Evolutionary conservation across 495 filamentous ascomycete genomes (phyloP).

Genomic region (Aspergillus ostianus): DNA sequence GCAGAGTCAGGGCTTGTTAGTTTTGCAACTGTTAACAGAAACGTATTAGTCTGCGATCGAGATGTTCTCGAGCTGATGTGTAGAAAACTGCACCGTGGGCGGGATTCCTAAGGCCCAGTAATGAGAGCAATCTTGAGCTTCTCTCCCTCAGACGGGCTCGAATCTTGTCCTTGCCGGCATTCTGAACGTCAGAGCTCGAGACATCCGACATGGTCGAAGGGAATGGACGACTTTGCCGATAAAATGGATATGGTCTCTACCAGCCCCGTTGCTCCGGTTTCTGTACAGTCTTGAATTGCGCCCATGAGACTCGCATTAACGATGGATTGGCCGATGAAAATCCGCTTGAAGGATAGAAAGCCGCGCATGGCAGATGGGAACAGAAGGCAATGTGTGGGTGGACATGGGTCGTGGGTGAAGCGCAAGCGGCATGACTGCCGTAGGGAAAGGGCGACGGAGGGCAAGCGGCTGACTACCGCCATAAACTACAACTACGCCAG

Average conservation of each 20-base stretch:
- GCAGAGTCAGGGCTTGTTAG: not conserved
- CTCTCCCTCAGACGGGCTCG: constrained; percentile 29
- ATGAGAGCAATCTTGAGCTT: constrained; percentile 40
- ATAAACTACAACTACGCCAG: not conserved
- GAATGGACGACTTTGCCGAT: not conserved
- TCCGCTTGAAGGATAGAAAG: not conserved
- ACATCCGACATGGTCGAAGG: constrained; percentile 29
- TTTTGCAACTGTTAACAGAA: not conserved
- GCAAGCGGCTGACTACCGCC: not conserved
- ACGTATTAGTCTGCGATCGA: not conserved
- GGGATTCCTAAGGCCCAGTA: constrained; percentile 30
- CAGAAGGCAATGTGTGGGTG: not conserved
- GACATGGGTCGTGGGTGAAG: not conserved
- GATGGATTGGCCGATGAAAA: not conserved
- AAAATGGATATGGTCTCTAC: not conserved
- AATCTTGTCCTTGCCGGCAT: constrained; percentile 17
- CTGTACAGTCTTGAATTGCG: not conserved
- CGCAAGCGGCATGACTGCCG: not conserved
- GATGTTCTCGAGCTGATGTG: not conserved
- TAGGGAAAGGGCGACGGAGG: constrained; percentile 4
- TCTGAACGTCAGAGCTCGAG: constrained; percentile 9
- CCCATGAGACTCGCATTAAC: not conserved
- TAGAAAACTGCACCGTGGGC: constrained; percentile 18
- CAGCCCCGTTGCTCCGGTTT: not conserved
- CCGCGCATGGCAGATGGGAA: not conserved